Evolutionary conservation across 345 rosid species (phyloP), one percentile per base, ranked within the genome.

Genomic region (Melaleuca alternifolia): DNA sequence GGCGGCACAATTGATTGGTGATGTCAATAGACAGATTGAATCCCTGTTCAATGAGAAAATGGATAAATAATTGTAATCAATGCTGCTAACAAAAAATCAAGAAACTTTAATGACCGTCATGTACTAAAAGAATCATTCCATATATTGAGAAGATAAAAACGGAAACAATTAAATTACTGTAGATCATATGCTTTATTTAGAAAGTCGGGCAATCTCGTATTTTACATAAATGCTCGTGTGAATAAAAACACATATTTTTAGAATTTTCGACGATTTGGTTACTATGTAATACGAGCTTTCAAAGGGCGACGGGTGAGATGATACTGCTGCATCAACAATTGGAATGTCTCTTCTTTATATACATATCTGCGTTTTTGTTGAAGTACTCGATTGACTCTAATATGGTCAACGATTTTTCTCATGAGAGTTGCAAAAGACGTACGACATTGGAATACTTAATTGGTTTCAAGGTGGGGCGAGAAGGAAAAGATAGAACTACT

Each of bases 281-380:
- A 3, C 2, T 1, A 15, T 11, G 12, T 4, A n/a, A 12, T 13
- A 2, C 18, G 18, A 1, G 1, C 5, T 14, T 12, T 12, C 7
- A 3, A 3, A 30, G 8, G 11, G 44, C 5, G 21, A 30, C 0
- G 0, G 11, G 3, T 10, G 6, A 56, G 62, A 24, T 56, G 11
- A 24, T 24, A 56, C 10, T 5, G 12, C 14, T 56, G n/a, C 14
- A 12, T 56, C 62, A 56, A 10, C 8, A 5, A 8, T 2, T 30
- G 44, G 6, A 16, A 3, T 15, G 44, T 62, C 44, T 33, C 77
- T 33, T 15, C 21, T 15, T 61, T 0, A 24, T 11, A 1, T 11
- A 24, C 2, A 1, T 28, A 11, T n/a, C 5, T 59, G 12, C 5
- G 5, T n/a, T 2, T 28, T 30, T 33, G 16, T 1, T 71, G 46